Conservation (phyloP, 768 basidiomycete species). For the Leccinellum albellum region DNA sequence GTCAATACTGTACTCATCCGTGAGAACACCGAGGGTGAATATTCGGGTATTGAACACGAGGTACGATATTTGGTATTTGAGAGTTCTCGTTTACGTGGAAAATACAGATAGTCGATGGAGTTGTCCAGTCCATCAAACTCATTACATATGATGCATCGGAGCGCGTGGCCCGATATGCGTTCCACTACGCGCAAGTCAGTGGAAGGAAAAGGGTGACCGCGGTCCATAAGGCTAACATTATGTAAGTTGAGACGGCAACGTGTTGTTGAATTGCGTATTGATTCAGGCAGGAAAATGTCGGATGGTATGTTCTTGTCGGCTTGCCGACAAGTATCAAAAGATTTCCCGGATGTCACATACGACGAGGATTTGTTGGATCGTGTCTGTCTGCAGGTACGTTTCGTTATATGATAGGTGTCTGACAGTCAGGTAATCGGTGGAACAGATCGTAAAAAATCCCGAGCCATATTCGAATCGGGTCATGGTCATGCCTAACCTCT, state of each 20-base stretch:
- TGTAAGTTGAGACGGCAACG: conserved; percentile 49
- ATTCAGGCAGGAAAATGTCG: conserved; percentile 87
- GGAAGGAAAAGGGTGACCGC: conserved; percentile 93
- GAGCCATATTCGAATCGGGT: conserved; percentile 91
- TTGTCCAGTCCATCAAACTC: conserved; percentile 98
- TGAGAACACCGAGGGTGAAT: conserved; percentile 99
- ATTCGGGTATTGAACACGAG: conserved; percentile 99
- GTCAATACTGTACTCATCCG: conserved; percentile 98
- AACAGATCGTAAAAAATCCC: conserved; percentile 87
- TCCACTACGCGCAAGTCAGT: conserved; percentile 90
- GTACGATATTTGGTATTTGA: conserved; percentile 37
- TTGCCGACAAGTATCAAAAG: conserved; percentile 93
- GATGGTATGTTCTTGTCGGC: conserved; percentile 99
- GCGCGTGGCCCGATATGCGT: conserved; percentile 97
- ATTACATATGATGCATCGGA: conserved; percentile 99
- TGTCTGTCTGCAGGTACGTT: conserved; percentile 81
- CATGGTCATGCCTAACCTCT: conserved; percentile 99
- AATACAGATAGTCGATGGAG: conserved; percentile 86
- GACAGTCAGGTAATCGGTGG: not conserved
- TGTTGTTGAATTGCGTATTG: conserved; percentile 8
- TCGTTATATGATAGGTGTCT: not conserved
- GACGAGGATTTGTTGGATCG: conserved; percentile 97
- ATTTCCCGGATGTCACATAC: conserved; percentile 89
- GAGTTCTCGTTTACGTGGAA: conserved; percentile 11
- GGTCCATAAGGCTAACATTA: conserved; percentile 99